phyloP scores from a whole-genome alignment of 192 early-diverging fungal species.

The Coemansia erecta region DNA sequence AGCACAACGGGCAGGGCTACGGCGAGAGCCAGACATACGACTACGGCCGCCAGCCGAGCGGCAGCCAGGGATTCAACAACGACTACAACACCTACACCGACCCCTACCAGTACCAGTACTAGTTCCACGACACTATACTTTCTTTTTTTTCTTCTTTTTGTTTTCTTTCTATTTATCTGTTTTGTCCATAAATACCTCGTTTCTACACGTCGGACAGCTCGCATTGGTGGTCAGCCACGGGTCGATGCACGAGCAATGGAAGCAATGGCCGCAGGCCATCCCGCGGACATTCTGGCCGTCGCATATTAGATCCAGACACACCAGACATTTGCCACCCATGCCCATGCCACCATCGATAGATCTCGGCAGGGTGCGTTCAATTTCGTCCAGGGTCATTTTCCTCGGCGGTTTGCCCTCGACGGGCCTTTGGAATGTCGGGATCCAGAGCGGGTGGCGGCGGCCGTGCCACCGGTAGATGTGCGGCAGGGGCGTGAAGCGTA shows the following conservation, averaged over 20 bases:
- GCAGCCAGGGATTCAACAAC: background rate
- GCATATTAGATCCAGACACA: conserved; percentile 19
- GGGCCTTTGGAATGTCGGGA: background rate
- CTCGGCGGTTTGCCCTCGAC: background rate
- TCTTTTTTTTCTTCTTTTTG: conserved; percentile 7
- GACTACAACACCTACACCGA: background rate
- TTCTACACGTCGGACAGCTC: conserved; percentile 27
- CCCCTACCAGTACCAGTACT: no score
- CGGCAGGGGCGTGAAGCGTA: conserved; percentile 19
- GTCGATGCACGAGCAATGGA: conserved; percentile 32
- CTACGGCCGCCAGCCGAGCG: background rate
- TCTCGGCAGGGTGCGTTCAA: conserved; percentile 19
- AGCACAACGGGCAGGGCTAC: background rate
- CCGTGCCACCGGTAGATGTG: conserved; percentile 5
- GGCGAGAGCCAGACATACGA: conserved; percentile 1
- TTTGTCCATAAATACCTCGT: conserved; percentile 3
- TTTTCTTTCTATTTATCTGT: background rate
- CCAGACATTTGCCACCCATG: conserved; percentile 12
- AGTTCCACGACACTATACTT: background rate
- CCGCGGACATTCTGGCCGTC: conserved; percentile 4
- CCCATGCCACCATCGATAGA: no score
- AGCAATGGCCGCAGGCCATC: conserved; percentile 19
- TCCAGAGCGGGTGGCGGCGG: conserved; percentile 12
- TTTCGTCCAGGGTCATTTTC: conserved; percentile 14
- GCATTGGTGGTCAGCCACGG: conserved; percentile 31